Percentiles rank a stretch among this genome's conserved stretches.
Conservation (phyloP, 345 rosid species). For the Mercurialis annua region DNA sequence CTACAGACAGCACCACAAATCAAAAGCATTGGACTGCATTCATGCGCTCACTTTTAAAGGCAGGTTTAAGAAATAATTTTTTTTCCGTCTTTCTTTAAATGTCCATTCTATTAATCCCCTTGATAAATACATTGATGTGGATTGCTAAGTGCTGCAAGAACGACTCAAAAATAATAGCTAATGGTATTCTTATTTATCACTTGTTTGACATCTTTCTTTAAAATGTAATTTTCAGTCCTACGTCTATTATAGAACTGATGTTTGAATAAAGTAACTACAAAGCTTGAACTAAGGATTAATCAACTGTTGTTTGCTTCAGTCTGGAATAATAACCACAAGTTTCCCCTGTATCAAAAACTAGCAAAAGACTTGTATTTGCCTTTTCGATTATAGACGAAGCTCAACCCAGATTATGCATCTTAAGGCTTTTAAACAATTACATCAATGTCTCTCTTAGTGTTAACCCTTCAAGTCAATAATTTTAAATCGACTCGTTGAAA, state of each 20-base stretch:
- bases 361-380: too few relatives aligned
- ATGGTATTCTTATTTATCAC: slow-evolving; percentile 1
- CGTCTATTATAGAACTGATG: background rate
- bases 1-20: slow-evolving; percentile 52
- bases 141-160: slow-evolving; percentile 1
- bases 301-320: background rate
- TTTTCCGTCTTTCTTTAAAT: background rate
- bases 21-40: slow-evolving; percentile 74
- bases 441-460: too few relatives aligned
- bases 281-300: slow-evolving; percentile 1
- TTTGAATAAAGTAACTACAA: background rate
- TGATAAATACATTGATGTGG: background rate
- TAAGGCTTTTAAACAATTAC: too few relatives aligned
- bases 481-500: too few relatives aligned
- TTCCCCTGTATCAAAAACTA: background rate
- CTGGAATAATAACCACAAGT: background rate
- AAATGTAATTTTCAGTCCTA: background rate
- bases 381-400: too few relatives aligned
- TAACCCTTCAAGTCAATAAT: too few relatives aligned
- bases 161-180: background rate
- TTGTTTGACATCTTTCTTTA: background rate
- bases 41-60: slow-evolving; percentile 95
- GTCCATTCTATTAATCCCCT: background rate
- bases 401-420: too few relatives aligned
- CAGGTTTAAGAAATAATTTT: slow-evolving; percentile 23